Base-by-base conservation (phyloP, 1,284 basidiomycete species). In the Chalciporus sp. region DNA sequence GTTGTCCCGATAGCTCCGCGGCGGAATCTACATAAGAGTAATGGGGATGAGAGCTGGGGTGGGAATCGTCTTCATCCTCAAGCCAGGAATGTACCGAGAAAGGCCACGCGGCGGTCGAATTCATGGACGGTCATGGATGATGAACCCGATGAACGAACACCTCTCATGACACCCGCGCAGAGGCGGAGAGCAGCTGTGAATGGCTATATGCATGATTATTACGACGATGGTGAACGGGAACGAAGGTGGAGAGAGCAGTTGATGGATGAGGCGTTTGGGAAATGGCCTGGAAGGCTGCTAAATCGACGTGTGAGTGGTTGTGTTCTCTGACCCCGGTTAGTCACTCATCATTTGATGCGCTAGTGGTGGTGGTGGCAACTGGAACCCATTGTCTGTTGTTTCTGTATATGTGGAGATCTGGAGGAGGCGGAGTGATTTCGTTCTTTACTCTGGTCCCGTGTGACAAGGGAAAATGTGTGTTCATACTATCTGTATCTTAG, bases 291-390 rank as follows among this genome's bases (percentile, higher is more conserved):
- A 62, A 77, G 88, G 64, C 62, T 88, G 53, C 62, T 87, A 28
- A 90, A 90, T 70, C 74, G 75, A 59, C 82, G 83, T 70, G 89
- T 90, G 69, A 63, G 86, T 79, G 2, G 35, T 47, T 40, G 37
- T 44, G 35, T 46, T 56, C 41, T 60, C 41, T 37, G 49, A 54
- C 37, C 29, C 44, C 19, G n/a, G 46, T 4, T 31, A 31, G 23
- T 53, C 31, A 7, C 42, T 57, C 45, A 44, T 27, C 28, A 27
- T 33, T 47, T 42, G 26, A 28, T 11, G 23, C 9, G 7, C 31
- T 60, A 90, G 88, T 90, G 88, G 87, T 91, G 88, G 88, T 83
- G 84, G 84, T 87, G 84, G 85, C 80, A 82, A 51, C 51, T 88
- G 5, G 82, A 86, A 60, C 80, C 84, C 9, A 67, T 86, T 17